A percentile compares a stretch with the other conserved stretches of the same genome.
Evolutionary conservation across 2,329 filamentous ascomycete genomes (phyloP).

Genomic region (Xylariales sp.): DNA sequence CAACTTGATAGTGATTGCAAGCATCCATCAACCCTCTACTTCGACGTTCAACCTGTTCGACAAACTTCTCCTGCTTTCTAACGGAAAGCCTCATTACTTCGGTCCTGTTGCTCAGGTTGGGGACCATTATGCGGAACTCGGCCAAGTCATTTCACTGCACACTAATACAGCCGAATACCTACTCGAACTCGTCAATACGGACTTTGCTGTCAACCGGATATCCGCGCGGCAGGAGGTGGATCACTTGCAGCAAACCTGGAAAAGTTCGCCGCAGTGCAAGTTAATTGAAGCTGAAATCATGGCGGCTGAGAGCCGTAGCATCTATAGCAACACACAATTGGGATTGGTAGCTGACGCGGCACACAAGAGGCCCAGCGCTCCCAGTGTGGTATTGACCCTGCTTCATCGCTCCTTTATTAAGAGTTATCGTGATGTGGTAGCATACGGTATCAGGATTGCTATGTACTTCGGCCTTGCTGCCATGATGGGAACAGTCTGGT

Average conservation of each 20-base stretch:
- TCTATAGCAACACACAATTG: constrained; percentile 19
- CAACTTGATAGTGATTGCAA: constrained; percentile 71
- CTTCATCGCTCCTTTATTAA: constrained; percentile 80
- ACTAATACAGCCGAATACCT: constrained; percentile 79
- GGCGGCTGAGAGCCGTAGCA: constrained; percentile 23
- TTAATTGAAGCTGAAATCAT: constrained; percentile 20
- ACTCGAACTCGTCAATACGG: constrained; percentile 72
- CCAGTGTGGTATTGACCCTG: constrained; percentile 56
- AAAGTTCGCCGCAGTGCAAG: constrained; percentile 34
- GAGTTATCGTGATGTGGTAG: constrained; percentile 76
- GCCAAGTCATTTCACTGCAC: constrained; percentile 59
- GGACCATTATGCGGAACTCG: constrained; percentile 59
- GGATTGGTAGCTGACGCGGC: not conserved
- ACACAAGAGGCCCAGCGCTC: constrained; percentile 34
- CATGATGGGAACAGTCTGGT: constrained; percentile 86
- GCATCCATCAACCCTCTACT: constrained; percentile 81
- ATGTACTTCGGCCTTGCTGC: constrained; percentile 76
- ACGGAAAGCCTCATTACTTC: constrained; percentile 68
- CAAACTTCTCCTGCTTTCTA: constrained; percentile 68
- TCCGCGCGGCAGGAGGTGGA: constrained; percentile 44
- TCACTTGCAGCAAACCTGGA: constrained; percentile 53
- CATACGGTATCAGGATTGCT: constrained; percentile 74
- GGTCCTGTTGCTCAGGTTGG: constrained; percentile 55
- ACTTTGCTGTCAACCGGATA: constrained; percentile 55
- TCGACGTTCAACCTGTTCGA: constrained; percentile 78